Percentiles rank a stretch among this genome's conserved stretches.
Evolutionary conservation across 495 filamentous ascomycete species (phyloP).

Genomic region (Penicillium verhagenii): DNA sequence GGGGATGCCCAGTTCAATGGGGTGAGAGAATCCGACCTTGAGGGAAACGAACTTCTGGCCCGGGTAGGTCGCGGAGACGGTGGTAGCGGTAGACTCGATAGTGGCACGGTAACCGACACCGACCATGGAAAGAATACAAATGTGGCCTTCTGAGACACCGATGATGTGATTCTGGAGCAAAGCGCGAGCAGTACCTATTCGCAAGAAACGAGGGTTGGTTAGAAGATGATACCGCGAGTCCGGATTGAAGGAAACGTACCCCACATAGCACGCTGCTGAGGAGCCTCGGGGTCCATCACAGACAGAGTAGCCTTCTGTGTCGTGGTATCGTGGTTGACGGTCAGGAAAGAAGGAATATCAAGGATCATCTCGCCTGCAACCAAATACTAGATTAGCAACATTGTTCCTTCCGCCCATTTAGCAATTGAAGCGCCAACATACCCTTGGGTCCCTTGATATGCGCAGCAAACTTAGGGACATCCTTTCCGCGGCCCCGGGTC

Average conservation of each 20-base stretch:
- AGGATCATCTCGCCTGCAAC: slow-evolving; percentile 65
- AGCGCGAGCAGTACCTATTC: slow-evolving; percentile 81
- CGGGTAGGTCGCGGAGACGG: slow-evolving; percentile 61
- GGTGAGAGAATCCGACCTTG: slow-evolving; percentile 95
- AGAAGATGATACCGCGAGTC: neutral
- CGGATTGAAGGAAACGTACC: slow-evolving; percentile 56
- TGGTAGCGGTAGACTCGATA: slow-evolving; percentile 73
- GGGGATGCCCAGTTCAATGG: slow-evolving; percentile 83
- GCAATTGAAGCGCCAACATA: slow-evolving; percentile 27
- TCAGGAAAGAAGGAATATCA: slow-evolving; percentile 70
- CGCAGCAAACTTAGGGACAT: slow-evolving; percentile 55
- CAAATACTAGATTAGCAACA: slow-evolving; percentile 1
- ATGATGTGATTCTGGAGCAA: slow-evolving; percentile 87
- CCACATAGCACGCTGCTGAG: slow-evolving; percentile 95
- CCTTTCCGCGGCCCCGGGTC: slow-evolving; percentile 52
- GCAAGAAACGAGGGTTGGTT: neutral
- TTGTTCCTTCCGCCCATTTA: neutral
- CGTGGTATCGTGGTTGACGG: slow-evolving; percentile 60
- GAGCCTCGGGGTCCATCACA: slow-evolving; percentile 59
- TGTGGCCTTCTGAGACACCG: slow-evolving; percentile 94
- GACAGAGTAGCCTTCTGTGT: slow-evolving; percentile 61
- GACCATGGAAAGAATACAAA: slow-evolving; percentile 87
- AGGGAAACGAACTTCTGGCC: slow-evolving; percentile 86
- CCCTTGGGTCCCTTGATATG: slow-evolving; percentile 76
- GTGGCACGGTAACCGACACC: slow-evolving; percentile 94